Evolutionary conservation across 768 basidiomycete species (phyloP).

Genomic region (Ramaria rubella): DNA sequence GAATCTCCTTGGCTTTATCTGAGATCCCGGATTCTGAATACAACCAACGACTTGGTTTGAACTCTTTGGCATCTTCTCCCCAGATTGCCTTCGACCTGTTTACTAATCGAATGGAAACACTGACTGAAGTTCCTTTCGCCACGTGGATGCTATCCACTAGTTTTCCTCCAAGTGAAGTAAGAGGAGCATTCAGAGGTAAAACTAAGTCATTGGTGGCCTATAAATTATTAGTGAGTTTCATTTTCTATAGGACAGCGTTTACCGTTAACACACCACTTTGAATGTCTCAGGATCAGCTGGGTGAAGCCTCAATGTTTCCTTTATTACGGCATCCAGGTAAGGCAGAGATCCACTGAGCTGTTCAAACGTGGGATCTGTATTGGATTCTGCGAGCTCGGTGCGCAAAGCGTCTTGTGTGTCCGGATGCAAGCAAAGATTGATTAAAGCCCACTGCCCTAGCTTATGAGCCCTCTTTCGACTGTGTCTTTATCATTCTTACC

Average conservation of each 20-base stretch:
- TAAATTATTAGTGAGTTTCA: no score
- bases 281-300: conserved; percentile 31
- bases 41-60: conserved; percentile 41
- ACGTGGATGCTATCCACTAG: conserved; percentile 29
- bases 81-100: conserved; percentile 44
- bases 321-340: conserved; percentile 48
- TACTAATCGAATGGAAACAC: conserved; percentile 37
- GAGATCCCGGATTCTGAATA: conserved; percentile 22
- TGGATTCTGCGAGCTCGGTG: conserved; percentile 39
- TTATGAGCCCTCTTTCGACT: not conserved
- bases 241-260: no score
- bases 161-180: conserved; percentile 21
- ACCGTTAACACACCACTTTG: conserved; percentile 31
- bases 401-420: conserved; percentile 44
- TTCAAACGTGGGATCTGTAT: conserved; percentile 46
- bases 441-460: conserved; percentile 40
- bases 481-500: not conserved
- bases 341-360: conserved; percentile 44
- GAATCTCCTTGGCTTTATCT: conserved; percentile 28
- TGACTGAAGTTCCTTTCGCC: conserved; percentile 37
- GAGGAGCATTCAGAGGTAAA: conserved; percentile 30
- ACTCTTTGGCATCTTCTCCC: conserved; percentile 40
- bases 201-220: conserved; percentile 36
- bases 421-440: conserved; percentile 43
- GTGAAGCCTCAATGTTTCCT: conserved; percentile 41